Evolutionary conservation across 2,329 filamentous ascomycete genomes (phyloP).

Genomic region (Fusarium caatingaense): DNA sequence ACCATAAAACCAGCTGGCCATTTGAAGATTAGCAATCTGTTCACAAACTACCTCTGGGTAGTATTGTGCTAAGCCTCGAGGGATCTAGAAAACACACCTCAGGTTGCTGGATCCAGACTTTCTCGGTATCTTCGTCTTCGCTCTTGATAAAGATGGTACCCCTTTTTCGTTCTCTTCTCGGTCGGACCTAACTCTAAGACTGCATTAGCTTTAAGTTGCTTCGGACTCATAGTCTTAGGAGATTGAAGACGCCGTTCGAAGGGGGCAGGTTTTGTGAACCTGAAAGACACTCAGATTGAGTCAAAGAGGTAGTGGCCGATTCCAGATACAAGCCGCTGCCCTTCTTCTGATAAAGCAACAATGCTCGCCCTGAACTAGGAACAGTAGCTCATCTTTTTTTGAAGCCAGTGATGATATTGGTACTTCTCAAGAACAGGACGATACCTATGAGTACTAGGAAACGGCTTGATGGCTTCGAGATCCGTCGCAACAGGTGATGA

Average conservation of each 20-base stretch:
- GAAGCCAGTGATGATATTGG: background rate
- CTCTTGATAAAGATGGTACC: background rate
- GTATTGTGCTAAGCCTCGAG: background rate
- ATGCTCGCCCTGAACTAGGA: background rate
- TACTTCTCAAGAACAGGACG: background rate
- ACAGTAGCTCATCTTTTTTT: background rate
- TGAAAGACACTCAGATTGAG: background rate
- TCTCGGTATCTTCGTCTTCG: background rate
- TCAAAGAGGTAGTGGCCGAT: background rate
- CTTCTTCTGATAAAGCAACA: background rate
- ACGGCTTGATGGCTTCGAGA: background rate
- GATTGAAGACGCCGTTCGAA: background rate
- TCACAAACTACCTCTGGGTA: background rate
- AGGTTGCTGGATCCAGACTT: background rate
- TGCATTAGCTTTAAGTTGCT: conserved; percentile 13
- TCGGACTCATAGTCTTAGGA: background rate
- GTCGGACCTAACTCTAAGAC: conserved; percentile 10
- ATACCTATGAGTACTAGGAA: background rate
- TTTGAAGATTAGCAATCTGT: conserved; percentile 1
- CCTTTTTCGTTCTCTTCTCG: background rate
- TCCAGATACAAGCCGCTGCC: background rate
- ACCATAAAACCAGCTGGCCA: conserved; percentile 17
- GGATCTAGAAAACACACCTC: conserved; percentile 1
- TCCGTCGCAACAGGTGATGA: background rate
- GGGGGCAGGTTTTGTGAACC: background rate